phyloP scores from a whole-genome alignment of 345 rosid genomes.

The Eutrema japonicum region DNA sequence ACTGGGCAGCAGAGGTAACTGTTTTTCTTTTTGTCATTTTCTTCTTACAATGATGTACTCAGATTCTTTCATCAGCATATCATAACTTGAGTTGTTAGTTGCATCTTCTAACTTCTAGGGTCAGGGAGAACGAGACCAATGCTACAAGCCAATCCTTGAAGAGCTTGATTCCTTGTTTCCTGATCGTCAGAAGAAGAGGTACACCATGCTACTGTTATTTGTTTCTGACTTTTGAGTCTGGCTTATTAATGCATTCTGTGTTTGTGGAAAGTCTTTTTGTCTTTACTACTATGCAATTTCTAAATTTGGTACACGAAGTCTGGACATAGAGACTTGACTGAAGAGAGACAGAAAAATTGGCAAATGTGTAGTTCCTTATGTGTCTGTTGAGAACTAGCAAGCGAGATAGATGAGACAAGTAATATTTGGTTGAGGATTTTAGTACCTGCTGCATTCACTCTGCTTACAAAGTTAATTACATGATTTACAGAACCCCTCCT shows the following conservation, averaged over 20 bases:
- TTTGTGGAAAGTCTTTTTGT: not conserved
- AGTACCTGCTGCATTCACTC: slow-evolving; percentile 11
- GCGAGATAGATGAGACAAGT: not conserved
- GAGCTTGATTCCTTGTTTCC: slow-evolving; percentile 88
- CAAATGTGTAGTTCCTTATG: slow-evolving; percentile 1
- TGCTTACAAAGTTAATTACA: slow-evolving; percentile 31
- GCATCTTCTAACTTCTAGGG: slow-evolving; percentile 55
- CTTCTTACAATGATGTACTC: slow-evolving; percentile 7
- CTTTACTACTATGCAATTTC: slow-evolving; percentile 4
- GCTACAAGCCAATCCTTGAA: slow-evolving; percentile 91
- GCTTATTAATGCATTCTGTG: slow-evolving; percentile 13
- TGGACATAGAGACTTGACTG: not conserved
- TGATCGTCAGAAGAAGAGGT: slow-evolving; percentile 71
- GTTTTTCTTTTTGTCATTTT: not conserved
- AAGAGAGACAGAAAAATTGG: not conserved
- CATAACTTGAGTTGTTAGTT: slow-evolving; percentile 12
- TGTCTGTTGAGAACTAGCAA: not conserved
- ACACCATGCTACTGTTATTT: not conserved
- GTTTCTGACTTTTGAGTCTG: slow-evolving; percentile 24
- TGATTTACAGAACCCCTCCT: slow-evolving; percentile 65
- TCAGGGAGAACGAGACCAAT: slow-evolving; percentile 81
- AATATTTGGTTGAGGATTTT: slow-evolving; percentile 17
- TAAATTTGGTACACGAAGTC: not conserved
- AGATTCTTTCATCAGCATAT: not conserved
- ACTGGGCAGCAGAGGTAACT: slow-evolving; percentile 97